Evolutionary conservation across 805 yeast genomes (phyloP).

Genomic region (Hanseniaspora lachancei): DNA sequence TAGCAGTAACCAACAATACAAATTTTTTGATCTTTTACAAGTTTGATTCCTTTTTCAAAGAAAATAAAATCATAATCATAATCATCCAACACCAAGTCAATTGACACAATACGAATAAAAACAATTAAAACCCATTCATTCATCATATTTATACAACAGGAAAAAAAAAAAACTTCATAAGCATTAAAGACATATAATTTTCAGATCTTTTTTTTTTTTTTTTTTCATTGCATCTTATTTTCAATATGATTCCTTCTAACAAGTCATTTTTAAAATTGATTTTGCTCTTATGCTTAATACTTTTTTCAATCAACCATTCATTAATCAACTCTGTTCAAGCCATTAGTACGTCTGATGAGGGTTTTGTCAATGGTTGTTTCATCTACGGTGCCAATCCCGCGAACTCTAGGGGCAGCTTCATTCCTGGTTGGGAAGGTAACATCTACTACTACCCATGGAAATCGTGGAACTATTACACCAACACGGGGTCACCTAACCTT

Average conservation of each 20-base stretch:
- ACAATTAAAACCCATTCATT: too few relatives aligned
- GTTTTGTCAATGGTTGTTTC: conserved; percentile 12
- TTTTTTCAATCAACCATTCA: background rate
- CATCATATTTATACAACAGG: background rate
- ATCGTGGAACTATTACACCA: background rate
- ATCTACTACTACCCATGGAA: conserved; percentile 12
- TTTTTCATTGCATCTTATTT: background rate
- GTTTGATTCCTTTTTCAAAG: too few relatives aligned
- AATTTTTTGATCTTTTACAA: too few relatives aligned
- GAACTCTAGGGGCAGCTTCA: background rate
- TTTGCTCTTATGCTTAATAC: background rate
- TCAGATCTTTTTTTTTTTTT: background rate
- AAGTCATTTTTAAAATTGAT: background rate
- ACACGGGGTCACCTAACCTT: background rate
- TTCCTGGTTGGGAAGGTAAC: conserved; percentile 12
- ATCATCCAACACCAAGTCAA: too few relatives aligned
- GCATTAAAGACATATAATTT: background rate
- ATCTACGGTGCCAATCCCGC: background rate
- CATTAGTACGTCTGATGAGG: background rate
- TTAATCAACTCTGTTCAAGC: conserved; percentile 2
- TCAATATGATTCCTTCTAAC: background rate
- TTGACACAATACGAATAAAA: too few relatives aligned
- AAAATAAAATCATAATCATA: too few relatives aligned
- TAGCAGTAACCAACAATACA: too few relatives aligned
- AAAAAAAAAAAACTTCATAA: background rate